Base-by-base conservation (phyloP, 352 stramenopile genomes). In the Globisporangium acanthophoron region DNA sequence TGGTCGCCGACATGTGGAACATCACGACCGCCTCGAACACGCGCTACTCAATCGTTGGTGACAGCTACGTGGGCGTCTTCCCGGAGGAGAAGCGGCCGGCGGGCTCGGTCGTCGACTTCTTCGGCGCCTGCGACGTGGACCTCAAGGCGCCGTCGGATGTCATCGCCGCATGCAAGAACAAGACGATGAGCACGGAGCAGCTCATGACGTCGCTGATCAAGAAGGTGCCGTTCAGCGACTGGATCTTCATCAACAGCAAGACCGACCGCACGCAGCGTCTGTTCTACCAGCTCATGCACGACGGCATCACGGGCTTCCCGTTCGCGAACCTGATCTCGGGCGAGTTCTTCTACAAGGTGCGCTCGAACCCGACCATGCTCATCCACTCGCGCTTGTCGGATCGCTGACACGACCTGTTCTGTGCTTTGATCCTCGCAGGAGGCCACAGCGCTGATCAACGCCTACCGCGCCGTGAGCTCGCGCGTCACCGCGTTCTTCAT, bases 211-310 rank as follows among this genome's bases (percentile, higher is more conserved):
- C 56, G 0, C 47, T 90, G 47, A 54, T 88, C 21, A 53, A 77
- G 39, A 54, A 62, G 13, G 70, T 70, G 20, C 50, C 74, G 11
- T 66, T 60, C 33, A 65, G 60, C 47, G 69, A 85, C 52, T 89
- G 79, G 79, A 54, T 89, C n/a, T 87, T 83, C 55, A 71, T 85
- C 54, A 53, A 84, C 62, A 87, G 73, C 59, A 85, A 80, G 56
- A 69, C 54, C 44, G 79, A 89, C 62, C 65, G 65, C 37, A 79
- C 65, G 5, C 79, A 89, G 64, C 70, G 76, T 12, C 72, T 74
- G 37, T 89, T 82, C 64, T 89, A 86, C 62, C 65, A 74, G 44
- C 66, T 87, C 15, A 44, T 86, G n/a, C 51, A 76, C 13, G 58
- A 85, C 50, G 75, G 76, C 18, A 72, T 89, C 39, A 39, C 76